Percentiles rank a stretch among this genome's conserved stretches.
Evolutionary conservation across 768 basidiomycete species (phyloP).

Genomic region (Russula lepida): DNA sequence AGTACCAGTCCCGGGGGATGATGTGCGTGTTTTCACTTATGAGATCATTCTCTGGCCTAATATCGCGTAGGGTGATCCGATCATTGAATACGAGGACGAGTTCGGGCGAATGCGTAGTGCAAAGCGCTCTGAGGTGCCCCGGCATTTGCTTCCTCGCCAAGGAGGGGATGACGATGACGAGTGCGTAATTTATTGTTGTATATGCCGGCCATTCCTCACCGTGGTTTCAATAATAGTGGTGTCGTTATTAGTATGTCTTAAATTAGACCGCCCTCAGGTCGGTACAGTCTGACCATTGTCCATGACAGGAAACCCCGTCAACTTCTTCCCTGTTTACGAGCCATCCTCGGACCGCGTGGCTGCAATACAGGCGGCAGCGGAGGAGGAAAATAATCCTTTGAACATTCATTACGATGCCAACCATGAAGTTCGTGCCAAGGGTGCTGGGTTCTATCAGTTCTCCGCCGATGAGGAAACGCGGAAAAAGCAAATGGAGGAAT

Average conservation of each 20-base stretch:
- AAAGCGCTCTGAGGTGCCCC: conserved; percentile 67
- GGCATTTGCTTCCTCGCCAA: conserved; percentile 40
- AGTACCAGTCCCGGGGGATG: conserved; percentile 42
- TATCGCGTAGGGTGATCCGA: conserved; percentile 52
- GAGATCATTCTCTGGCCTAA: not conserved
- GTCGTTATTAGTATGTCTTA: conserved; percentile 16
- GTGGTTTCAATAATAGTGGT: conserved; percentile 9
- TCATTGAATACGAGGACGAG: conserved; percentile 82
- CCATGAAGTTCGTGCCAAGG: conserved; percentile 77
- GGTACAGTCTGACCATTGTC: not conserved
- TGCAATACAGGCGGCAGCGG: conserved; percentile 59
- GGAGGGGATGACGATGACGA: conserved; percentile 24
- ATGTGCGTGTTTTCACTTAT: conserved; percentile 28
- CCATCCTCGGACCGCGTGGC: conserved; percentile 74
- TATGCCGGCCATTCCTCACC: not conserved
- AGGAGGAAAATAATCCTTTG: conserved; percentile 66
- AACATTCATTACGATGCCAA: conserved; percentile 75
- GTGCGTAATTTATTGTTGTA: conserved; percentile 21
- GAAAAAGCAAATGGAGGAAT: conserved; percentile 72
- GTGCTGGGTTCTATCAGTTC: conserved; percentile 90
- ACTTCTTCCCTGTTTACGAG: conserved; percentile 83
- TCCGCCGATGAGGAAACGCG: conserved; percentile 78
- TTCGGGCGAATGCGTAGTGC: conserved; percentile 71
- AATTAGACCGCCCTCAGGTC: not conserved
- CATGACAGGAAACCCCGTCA: conserved; percentile 61